phyloP scores from a whole-genome alignment of 228 moss, liverwort and hornwort genomes.

The Sphagnum fallax region DNA sequence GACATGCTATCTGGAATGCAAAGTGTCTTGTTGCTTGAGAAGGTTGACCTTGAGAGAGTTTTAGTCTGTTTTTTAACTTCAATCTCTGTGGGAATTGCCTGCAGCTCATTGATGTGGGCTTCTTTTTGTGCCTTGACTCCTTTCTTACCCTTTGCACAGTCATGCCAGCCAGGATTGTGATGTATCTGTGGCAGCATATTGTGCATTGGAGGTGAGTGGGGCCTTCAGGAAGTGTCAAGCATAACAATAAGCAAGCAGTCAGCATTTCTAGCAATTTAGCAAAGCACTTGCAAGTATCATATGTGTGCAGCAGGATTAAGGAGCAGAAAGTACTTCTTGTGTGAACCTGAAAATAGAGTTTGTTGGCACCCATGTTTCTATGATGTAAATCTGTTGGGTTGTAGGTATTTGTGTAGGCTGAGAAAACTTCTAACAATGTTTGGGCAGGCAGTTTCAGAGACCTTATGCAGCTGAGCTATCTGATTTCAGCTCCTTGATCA shows the following conservation, averaged over 20 bases:
- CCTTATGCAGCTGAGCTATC: conserved; percentile 78
- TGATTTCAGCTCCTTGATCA: conserved; percentile 80
- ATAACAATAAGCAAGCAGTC: no score
- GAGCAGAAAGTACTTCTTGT: no score
- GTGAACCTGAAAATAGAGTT: no score
- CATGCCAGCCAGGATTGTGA: conserved; percentile 84
- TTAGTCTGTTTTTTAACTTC: no score
- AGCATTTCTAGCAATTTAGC: no score
- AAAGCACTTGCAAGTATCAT: no score
- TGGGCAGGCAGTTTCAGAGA: conserved; percentile 90
- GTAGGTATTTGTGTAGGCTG: neutral
- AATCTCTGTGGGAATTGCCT: conserved; percentile 20
- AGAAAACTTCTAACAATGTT: conserved; percentile 22
- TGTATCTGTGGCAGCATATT: conserved; percentile 76
- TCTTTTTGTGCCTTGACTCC: conserved; percentile 96
- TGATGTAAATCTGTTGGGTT: no score
- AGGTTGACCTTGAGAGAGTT: no score
- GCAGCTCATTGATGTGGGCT: conserved; percentile 99
- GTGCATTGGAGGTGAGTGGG: conserved; percentile 59
- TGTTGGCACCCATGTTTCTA: no score
- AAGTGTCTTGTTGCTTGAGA: no score
- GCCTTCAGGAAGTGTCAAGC: neutral
- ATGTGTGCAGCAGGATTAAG: no score
- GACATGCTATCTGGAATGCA: no score
- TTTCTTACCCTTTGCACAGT: conserved; percentile 94